These are phyloP conservation scores for Cladosporium colombiae DNA, from an alignment of 2,329 filamentous ascomycete genomes.

Conservation along the genomic window DNA sequence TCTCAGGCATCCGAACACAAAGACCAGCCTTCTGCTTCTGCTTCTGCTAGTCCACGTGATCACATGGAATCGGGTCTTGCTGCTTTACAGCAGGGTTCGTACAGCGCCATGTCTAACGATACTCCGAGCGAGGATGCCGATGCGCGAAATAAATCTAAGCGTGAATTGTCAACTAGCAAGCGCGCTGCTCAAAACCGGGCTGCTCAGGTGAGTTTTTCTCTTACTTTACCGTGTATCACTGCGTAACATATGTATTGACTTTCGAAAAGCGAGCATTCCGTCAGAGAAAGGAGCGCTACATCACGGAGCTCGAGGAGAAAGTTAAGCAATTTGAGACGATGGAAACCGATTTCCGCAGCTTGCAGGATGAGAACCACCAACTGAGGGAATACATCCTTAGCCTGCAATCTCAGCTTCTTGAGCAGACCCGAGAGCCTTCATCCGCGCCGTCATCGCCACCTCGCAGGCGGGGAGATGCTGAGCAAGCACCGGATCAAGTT, in stretches of 20 bases:
- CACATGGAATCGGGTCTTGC: conserved; percentile 53
- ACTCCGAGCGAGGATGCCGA: conserved; percentile 47
- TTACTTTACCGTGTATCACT: neutral
- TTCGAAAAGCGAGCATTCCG: conserved; percentile 80
- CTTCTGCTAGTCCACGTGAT: conserved; percentile 43
- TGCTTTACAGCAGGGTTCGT: conserved; percentile 58
- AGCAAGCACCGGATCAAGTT: conserved; percentile 25
- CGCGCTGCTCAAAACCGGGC: conserved; percentile 94
- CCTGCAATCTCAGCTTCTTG: conserved; percentile 81
- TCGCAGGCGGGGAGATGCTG: conserved; percentile 21
- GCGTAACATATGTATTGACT: neutral
- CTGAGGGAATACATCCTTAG: conserved; percentile 91
- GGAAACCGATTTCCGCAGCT: conserved; percentile 73
- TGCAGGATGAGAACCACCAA: conserved; percentile 86
- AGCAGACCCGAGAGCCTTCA: conserved; percentile 80
- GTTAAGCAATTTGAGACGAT: conserved; percentile 77
- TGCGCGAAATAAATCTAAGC: conserved; percentile 75
- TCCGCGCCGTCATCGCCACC: conserved; percentile 45
- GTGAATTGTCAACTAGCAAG: conserved; percentile 93
- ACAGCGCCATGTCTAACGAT: conserved; percentile 52
- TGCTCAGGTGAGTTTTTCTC: conserved; percentile 72
- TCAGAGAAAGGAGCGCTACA: conserved; percentile 96
- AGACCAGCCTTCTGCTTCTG: conserved; percentile 46
- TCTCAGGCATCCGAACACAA: conserved; percentile 32
- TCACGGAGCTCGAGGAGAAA: conserved; percentile 94